These are phyloP conservation scores for Ceratocystis alfenasii DNA, from an alignment of 2,329 filamentous ascomycete species.

Conservation along the genomic window DNA sequence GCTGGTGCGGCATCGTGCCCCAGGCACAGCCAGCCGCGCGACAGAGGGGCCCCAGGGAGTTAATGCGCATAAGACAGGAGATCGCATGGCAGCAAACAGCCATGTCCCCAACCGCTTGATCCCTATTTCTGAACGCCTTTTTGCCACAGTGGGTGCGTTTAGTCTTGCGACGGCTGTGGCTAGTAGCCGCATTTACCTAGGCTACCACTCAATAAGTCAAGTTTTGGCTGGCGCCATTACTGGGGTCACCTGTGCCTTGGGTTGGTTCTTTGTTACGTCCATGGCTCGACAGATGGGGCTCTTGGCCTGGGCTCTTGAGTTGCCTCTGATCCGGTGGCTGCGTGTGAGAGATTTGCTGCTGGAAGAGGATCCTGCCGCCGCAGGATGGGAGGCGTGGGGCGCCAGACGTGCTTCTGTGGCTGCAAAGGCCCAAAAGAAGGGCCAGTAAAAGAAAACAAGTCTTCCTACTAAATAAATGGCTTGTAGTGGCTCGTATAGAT, in stretches of 20 bases:
- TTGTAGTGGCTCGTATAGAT: neutral
- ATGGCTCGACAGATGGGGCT: constrained; percentile 53
- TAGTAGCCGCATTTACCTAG: constrained; percentile 75
- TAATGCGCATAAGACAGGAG: neutral
- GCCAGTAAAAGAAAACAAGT: neutral
- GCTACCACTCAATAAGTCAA: constrained; percentile 82
- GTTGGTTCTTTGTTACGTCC: constrained; percentile 68
- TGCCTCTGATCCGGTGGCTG: constrained; percentile 50
- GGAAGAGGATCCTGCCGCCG: constrained; percentile 77
- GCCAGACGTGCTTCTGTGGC: constrained; percentile 32
- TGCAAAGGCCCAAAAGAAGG: constrained; percentile 11
- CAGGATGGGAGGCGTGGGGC: constrained; percentile 91
- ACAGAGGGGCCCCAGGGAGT: neutral
- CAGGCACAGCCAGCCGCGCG: constrained; percentile 37
- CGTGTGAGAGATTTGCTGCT: constrained; percentile 74
- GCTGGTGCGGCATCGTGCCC: constrained; percentile 44
- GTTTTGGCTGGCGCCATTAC: constrained; percentile 68
- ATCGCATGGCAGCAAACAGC: neutral
- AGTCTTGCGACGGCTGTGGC: constrained; percentile 57
- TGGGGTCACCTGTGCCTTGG: constrained; percentile 56
- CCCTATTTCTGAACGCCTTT: constrained; percentile 47
- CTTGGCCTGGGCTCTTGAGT: constrained; percentile 60
- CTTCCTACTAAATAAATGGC: neutral
- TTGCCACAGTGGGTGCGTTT: constrained; percentile 44
- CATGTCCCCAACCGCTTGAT: constrained; percentile 34